Conservation (phyloP, 768 basidiomycete genomes). For the Boletus subparvulus region DNA sequence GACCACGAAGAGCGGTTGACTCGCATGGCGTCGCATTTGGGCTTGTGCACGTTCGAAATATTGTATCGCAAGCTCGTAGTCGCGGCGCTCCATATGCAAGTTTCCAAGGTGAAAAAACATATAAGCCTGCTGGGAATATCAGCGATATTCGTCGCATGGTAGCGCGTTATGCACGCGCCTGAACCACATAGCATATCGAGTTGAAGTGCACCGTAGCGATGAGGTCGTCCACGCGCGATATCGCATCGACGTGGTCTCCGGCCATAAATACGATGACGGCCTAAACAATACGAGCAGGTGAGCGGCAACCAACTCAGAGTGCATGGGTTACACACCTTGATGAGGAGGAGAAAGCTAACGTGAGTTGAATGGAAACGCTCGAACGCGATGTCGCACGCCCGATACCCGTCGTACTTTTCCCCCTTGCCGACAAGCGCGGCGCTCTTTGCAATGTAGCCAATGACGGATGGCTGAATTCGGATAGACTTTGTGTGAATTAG, state of each 20-base stretch:
- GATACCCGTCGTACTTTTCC: not conserved
- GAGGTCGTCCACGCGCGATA: constrained; percentile 4
- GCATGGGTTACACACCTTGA: constrained; percentile 4
- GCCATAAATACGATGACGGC: constrained; percentile 4
- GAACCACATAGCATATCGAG: constrained; percentile 1
- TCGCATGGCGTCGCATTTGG: not conserved
- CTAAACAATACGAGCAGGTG: not conserved
- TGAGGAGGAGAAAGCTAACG: constrained; percentile 1
- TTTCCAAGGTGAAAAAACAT: constrained; percentile 7
- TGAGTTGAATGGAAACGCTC: constrained; percentile 4
- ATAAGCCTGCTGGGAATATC: not conserved
- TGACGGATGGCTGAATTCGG: not conserved
- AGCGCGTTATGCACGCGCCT: not conserved
- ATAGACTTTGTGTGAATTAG: not conserved
- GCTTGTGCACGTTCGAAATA: not conserved
- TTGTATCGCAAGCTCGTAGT: constrained; percentile 5
- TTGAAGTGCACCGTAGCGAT: not conserved
- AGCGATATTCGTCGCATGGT: not conserved
- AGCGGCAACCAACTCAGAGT: not conserved
- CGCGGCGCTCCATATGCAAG: not conserved
- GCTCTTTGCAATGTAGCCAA: not conserved
- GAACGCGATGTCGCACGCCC: not conserved
- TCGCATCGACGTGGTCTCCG: not conserved
- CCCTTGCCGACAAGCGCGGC: not conserved
- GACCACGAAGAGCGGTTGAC: not conserved